Evolutionary conservation across 306 rosid species (phyloP).

Genomic region (Lathyrus aphaca): DNA sequence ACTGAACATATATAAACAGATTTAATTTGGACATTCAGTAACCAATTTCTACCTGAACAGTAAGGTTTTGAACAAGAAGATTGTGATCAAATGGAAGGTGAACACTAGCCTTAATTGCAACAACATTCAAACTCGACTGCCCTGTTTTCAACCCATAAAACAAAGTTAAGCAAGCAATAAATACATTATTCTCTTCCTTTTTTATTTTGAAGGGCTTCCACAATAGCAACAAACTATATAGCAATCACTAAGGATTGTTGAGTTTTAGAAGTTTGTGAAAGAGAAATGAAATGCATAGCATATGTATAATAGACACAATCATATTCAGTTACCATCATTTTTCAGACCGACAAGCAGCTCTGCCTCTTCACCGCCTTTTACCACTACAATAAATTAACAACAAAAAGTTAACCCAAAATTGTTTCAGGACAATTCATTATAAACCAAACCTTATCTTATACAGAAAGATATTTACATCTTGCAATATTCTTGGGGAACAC

Average conservation of each 20-base stretch:
- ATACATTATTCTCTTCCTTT: not conserved
- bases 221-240: not conserved
- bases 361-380: slow-evolving; percentile 22
- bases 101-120: slow-evolving; percentile 83
- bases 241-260: not conserved
- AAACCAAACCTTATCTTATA: not conserved
- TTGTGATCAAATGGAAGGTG: slow-evolving; percentile 78
- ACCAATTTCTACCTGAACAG: slow-evolving; percentile 63
- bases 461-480: slow-evolving; percentile 5
- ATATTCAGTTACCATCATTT: slow-evolving; percentile 13
- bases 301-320: not conserved
- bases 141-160: slow-evolving; percentile 5
- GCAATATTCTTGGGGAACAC: slow-evolving; percentile 17
- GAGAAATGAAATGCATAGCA: not conserved
- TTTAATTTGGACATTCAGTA: not conserved
- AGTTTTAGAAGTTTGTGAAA: not conserved
- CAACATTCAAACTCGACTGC: slow-evolving; percentile 46
- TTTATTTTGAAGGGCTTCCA: not conserved
- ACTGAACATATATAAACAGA: slow-evolving; percentile 8
- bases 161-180: not conserved
- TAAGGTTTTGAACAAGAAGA: slow-evolving; percentile 84
- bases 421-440: not conserved
- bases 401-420: not conserved
- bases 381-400: not conserved
- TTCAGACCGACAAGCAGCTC: slow-evolving; percentile 20